Evolutionary conservation across 2,329 filamentous ascomycete species (phyloP).

Genomic region (Fonsecaea erecta): DNA sequence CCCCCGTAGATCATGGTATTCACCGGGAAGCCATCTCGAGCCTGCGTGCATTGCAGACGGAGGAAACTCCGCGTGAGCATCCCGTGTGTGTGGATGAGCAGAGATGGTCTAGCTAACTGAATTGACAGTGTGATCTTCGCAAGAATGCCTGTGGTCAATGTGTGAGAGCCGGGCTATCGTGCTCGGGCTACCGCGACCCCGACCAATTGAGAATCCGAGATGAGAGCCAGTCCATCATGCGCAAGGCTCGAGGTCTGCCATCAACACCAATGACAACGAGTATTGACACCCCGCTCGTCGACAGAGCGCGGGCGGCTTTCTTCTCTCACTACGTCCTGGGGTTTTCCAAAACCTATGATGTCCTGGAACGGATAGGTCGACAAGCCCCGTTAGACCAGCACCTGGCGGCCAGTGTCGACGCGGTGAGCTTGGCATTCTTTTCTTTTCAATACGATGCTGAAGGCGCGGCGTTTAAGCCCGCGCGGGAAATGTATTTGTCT

Average conservation of each 20-base stretch:
- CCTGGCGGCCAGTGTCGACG: conserved; percentile 38
- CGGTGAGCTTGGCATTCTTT: conserved; percentile 39
- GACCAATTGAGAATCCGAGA: conserved; percentile 40
- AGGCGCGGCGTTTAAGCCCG: conserved; percentile 20
- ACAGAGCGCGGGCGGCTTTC: conserved; percentile 33
- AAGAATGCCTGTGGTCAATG: conserved; percentile 43
- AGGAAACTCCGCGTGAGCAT: conserved; percentile 34
- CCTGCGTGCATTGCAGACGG: conserved; percentile 35
- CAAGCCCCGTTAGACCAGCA: conserved; percentile 31
- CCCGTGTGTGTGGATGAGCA: neutral
- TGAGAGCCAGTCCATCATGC: conserved; percentile 36
- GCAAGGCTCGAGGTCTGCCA: conserved; percentile 13
- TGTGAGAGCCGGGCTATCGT: conserved; percentile 40
- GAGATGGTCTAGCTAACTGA: conserved; percentile 10
- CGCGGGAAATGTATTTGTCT: conserved; percentile 32
- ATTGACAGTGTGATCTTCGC: conserved; percentile 40
- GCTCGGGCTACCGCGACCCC: conserved; percentile 42
- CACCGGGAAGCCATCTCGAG: conserved; percentile 33
- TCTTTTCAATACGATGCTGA: conserved; percentile 29
- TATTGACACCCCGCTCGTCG: conserved; percentile 30
- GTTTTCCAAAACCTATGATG: conserved; percentile 34
- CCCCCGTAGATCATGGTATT: conserved; percentile 31
- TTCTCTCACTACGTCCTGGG: conserved; percentile 34
- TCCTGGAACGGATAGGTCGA: conserved; percentile 25
- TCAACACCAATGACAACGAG: neutral